A percentile compares a stretch with the other conserved stretches of the same genome.
Conservation (phyloP, 345 rosid species). For the Eucalyptus albens region DNA sequence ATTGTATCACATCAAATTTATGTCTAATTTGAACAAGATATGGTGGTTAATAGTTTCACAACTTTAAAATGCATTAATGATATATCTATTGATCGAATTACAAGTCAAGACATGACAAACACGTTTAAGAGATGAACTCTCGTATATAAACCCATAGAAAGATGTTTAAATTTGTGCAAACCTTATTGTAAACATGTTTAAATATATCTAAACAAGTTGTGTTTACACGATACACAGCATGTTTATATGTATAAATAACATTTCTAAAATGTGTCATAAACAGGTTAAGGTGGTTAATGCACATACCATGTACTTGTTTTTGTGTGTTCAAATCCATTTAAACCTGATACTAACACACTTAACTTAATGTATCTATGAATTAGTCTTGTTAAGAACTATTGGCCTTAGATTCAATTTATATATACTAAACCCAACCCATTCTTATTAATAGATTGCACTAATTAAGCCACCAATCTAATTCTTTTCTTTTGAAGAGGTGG, state of each 20-base stretch:
- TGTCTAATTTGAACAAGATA: background rate
- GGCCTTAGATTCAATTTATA: background rate
- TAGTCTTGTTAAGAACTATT: background rate
- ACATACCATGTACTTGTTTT: background rate
- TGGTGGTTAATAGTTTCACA: background rate
- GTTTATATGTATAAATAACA: background rate
- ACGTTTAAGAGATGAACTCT: background rate
- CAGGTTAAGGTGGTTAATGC: background rate
- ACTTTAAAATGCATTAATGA: background rate
- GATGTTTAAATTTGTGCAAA: background rate
- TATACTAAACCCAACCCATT: background rate
- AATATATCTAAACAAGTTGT: background rate
- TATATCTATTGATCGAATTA: background rate
- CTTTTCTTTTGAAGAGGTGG: background rate
- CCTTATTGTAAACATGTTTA: background rate
- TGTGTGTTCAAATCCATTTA: background rate
- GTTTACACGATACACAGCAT: background rate
- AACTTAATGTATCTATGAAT: background rate
- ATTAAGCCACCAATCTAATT: background rate
- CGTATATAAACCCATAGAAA: background rate
- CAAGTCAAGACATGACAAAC: background rate
- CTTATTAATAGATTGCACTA: background rate
- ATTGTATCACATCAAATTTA: background rate
- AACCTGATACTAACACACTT: background rate
- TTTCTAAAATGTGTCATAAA: background rate